phyloP scores from a whole-genome alignment of 495 filamentous ascomycete species.

The Bombardia bombarda region DNA sequence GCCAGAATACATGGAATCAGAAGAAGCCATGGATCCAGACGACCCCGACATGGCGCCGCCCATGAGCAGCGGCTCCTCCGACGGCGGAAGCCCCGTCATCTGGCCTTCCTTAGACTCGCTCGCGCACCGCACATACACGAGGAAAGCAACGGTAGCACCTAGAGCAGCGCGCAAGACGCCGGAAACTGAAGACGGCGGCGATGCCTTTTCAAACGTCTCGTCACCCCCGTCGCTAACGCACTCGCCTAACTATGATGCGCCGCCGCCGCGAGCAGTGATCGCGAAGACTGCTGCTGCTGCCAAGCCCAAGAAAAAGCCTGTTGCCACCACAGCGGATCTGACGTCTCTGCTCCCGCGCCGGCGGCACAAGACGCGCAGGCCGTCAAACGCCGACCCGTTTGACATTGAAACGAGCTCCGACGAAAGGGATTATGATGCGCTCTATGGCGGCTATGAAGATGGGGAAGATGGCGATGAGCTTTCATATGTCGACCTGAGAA shows the following conservation, averaged over 20 bases:
- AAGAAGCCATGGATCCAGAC: constrained; percentile 13
- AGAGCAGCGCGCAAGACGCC: constrained; percentile 21
- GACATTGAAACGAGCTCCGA: constrained; percentile 13
- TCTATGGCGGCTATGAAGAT: no score
- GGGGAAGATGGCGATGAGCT: constrained; percentile 33
- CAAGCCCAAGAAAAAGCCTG: constrained; percentile 10
- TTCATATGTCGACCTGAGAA: constrained; percentile 18
- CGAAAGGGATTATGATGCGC: constrained; percentile 17
- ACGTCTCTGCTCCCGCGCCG: constrained; percentile 34
- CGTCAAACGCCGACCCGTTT: constrained; percentile 15
- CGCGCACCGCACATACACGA: constrained; percentile 23
- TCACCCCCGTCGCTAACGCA: constrained; percentile 45
- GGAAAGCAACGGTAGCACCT: no score
- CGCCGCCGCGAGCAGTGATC: no score
- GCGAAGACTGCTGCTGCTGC: neutral
- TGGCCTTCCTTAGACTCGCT: constrained; percentile 34
- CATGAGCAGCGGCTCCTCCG: constrained; percentile 32
- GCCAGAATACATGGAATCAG: no score
- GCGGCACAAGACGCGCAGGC: constrained; percentile 6
- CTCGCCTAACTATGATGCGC: constrained; percentile 35
- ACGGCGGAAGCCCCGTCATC: constrained; percentile 22
- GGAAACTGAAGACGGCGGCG: constrained; percentile 8
- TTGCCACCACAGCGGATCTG: constrained; percentile 34
- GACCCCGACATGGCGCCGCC: constrained; percentile 39
- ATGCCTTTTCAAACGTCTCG: constrained; percentile 33